Percentiles rank a stretch among this genome's conserved stretches.
Conservation (phyloP, 1,284 basidiomycete genomes). For the Stygiomarasmius scandens region DNA sequence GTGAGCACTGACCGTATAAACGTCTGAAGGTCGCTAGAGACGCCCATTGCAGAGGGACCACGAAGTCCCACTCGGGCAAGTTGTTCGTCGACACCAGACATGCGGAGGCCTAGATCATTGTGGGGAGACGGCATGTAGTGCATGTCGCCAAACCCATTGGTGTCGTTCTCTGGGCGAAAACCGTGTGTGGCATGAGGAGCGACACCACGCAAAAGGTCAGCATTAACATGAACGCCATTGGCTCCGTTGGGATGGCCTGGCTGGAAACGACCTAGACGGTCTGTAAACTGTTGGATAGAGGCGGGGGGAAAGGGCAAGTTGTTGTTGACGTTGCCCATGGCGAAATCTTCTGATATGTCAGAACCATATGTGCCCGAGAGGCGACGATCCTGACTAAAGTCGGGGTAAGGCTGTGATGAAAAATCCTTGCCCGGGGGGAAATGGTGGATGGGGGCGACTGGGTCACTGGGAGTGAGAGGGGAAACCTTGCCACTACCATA, state of each 20-base stretch:
- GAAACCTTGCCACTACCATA: constrained; percentile 67
- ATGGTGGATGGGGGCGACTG: constrained; percentile 55
- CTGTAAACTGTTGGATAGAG: constrained; percentile 56
- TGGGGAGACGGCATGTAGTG: constrained; percentile 57
- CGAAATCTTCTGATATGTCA: constrained; percentile 67
- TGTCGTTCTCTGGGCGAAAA: constrained; percentile 49
- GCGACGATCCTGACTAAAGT: constrained; percentile 61
- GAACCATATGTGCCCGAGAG: constrained; percentile 53
- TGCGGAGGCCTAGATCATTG: constrained; percentile 56
- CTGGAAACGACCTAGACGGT: constrained; percentile 53
- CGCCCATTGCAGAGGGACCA: constrained; percentile 54
- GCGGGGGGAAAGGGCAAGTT: constrained; percentile 49
- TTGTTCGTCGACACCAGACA: constrained; percentile 63
- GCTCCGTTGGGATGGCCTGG: constrained; percentile 42
- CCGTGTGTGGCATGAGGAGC: constrained; percentile 68
- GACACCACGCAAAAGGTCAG: constrained; percentile 65
- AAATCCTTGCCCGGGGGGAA: constrained; percentile 62
- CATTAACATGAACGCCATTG: constrained; percentile 44
- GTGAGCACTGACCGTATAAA: constrained; percentile 65
- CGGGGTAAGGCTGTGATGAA: constrained; percentile 49
- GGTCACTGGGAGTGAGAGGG: constrained; percentile 69
- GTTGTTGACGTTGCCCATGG: constrained; percentile 47
- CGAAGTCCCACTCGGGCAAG: constrained; percentile 68
- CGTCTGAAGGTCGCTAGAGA: constrained; percentile 72
- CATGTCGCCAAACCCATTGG: constrained; percentile 58